phyloP scores from a whole-genome alignment of 2,329 filamentous ascomycete species.

The Talaromyces pinophilus region DNA sequence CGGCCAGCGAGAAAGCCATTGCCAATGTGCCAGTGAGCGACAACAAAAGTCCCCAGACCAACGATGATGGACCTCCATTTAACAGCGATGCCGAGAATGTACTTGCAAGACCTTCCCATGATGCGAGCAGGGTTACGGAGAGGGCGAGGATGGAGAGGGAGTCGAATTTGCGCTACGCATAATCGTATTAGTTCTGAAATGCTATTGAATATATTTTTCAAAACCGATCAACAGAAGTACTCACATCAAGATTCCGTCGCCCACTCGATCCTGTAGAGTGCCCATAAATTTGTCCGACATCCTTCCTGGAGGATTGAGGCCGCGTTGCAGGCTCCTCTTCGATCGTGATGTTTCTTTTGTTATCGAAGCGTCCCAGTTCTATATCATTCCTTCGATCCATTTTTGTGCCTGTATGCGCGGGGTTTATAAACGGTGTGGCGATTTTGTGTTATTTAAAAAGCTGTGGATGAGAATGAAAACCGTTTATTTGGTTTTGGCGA shows the following conservation, averaged over 20 bases:
- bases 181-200: not conserved
- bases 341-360: conserved; percentile 15
- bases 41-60: conserved; percentile 40
- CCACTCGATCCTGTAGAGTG: conserved; percentile 29
- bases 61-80: conserved; percentile 38
- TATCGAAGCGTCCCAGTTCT: conserved; percentile 16
- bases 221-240: conserved; percentile 13
- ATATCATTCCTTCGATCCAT: conserved; percentile 18
- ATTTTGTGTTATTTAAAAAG: not conserved
- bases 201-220: not conserved
- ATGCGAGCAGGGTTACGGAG: conserved; percentile 40
- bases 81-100: conserved; percentile 30
- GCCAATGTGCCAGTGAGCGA: conserved; percentile 37
- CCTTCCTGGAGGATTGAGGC: not conserved
- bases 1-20: conserved; percentile 40
- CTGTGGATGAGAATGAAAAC: not conserved
- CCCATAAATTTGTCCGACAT: conserved; percentile 19
- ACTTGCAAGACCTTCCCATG: conserved; percentile 39
- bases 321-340: not conserved
- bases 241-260: conserved; percentile 28
- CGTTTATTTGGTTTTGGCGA: not conserved
- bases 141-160: conserved; percentile 43
- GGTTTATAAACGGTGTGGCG: not conserved
- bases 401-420: not conserved
- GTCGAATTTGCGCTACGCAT: conserved; percentile 29